Evolutionary conservation across 768 basidiomycete species (phyloP).

Genomic region (Albatrellus ellisii): DNA sequence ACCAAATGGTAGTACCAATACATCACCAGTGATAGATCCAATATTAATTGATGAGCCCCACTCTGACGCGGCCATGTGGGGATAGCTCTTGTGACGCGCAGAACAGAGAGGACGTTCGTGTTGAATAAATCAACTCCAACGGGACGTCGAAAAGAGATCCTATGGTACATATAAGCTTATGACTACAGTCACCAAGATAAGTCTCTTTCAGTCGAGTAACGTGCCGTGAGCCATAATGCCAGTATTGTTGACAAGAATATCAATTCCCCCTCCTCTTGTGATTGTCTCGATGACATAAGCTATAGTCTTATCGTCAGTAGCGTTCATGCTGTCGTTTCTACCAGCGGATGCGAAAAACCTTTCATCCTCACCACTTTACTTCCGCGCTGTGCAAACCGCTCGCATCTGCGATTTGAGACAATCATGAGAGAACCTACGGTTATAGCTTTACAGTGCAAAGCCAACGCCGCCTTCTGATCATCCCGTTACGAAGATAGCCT

Average conservation of each 20-base stretch:
- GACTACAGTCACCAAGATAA: neutral
- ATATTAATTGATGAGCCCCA: slow-evolving; percentile 62
- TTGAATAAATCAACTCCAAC: slow-evolving; percentile 38
- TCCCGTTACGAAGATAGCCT: too few relatives aligned
- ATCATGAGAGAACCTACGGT: too few relatives aligned
- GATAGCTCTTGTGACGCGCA: slow-evolving; percentile 53
- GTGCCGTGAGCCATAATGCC: slow-evolving; percentile 33
- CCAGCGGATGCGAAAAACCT: slow-evolving; percentile 31
- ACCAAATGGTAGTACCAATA: slow-evolving; percentile 26
- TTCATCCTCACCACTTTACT: slow-evolving; percentile 46
- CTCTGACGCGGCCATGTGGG: slow-evolving; percentile 54
- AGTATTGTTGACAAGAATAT: slow-evolving; percentile 71
- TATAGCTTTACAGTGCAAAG: too few relatives aligned
- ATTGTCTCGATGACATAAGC: slow-evolving; percentile 35
- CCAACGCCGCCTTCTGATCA: too few relatives aligned
- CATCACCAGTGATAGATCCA: slow-evolving; percentile 51
- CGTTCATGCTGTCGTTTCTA: slow-evolving; percentile 45
- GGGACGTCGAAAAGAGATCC: neutral
- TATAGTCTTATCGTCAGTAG: slow-evolving; percentile 46
- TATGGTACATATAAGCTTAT: neutral
- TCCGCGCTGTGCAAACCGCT: too few relatives aligned
- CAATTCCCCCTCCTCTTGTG: slow-evolving; percentile 46
- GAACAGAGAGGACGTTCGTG: slow-evolving; percentile 47
- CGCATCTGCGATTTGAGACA: too few relatives aligned
- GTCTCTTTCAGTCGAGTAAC: slow-evolving; percentile 5